These are phyloP conservation scores for Calocybe gangraenosa DNA, from an alignment of 768 basidiomycete species.

Conservation along the genomic window DNA sequence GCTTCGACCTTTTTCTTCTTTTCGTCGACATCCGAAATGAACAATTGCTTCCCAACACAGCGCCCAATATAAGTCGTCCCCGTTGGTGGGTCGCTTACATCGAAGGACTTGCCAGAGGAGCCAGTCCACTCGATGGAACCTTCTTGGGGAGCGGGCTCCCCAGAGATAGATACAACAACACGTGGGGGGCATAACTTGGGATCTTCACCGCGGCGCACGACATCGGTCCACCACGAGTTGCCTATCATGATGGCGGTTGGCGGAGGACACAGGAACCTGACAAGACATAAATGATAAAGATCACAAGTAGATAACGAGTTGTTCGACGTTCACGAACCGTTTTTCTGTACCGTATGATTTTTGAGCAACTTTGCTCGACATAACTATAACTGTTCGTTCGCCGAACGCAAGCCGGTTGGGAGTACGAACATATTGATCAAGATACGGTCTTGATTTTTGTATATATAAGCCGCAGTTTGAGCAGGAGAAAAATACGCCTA, in stretches of 20 bases:
- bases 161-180: constrained; percentile 89
- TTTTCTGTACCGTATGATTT: constrained; percentile 97
- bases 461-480: constrained; percentile 2
- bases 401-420: constrained; percentile 86
- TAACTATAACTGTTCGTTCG: constrained; percentile 91
- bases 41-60: constrained; percentile 91
- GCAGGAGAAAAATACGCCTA: constrained; percentile 4
- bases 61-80: constrained; percentile 90
- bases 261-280: constrained; percentile 86
- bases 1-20: constrained; percentile 96
- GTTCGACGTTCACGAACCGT: constrained; percentile 42
- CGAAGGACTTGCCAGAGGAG: constrained; percentile 79
- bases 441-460: constrained; percentile 62
- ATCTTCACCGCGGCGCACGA: constrained; percentile 68
- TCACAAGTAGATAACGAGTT: constrained; percentile 1
- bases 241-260: constrained; percentile 94
- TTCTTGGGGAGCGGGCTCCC: constrained; percentile 83
- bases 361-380: constrained; percentile 98
- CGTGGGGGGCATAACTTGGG: constrained; percentile 72
- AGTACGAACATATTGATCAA: constrained; percentile 82
- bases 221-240: constrained; percentile 91
- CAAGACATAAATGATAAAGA: constrained; percentile 8
- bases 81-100: constrained; percentile 71
- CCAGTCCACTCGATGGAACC: constrained; percentile 86
- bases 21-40: constrained; percentile 92